Conservation (phyloP, 768 basidiomycete species). For the Leccinellum albellum region DNA sequence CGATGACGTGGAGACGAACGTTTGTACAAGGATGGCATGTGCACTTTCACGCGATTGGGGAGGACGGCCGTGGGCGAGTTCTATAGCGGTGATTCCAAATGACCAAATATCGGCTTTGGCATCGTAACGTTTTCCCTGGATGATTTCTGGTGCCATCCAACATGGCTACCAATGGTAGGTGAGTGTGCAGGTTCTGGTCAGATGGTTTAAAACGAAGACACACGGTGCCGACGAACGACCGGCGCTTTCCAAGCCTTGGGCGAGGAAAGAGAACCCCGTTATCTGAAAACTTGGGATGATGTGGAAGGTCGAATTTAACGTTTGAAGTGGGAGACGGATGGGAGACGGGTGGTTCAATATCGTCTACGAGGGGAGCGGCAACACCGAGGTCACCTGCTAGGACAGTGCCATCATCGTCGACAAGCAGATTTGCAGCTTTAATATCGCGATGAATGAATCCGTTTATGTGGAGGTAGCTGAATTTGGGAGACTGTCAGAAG, state of each 20-base stretch:
- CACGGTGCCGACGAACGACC: constrained; percentile 90
- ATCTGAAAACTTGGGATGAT: constrained; percentile 5
- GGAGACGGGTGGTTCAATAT: constrained; percentile 41
- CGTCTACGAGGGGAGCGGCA: constrained; percentile 77
- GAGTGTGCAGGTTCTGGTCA: not conserved
- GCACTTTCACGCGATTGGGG: constrained; percentile 78
- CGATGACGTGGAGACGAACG: constrained; percentile 38
- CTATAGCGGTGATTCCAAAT: constrained; percentile 92
- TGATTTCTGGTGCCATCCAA: constrained; percentile 97
- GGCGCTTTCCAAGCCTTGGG: constrained; percentile 68
- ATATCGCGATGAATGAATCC: constrained; percentile 92
- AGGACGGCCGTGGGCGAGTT: constrained; percentile 82
- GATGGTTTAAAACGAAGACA: constrained; percentile 19
- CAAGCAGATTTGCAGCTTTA: constrained; percentile 90
- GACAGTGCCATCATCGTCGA: constrained; percentile 88
- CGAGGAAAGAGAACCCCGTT: constrained; percentile 19
- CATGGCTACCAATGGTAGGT: constrained; percentile 52
- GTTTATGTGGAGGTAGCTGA: constrained; percentile 81
- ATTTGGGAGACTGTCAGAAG: constrained; percentile 5
- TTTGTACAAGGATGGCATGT: constrained; percentile 70
- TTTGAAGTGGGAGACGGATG: constrained; percentile 26
- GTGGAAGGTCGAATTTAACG: constrained; percentile 34
- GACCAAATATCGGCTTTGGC: constrained; percentile 93
- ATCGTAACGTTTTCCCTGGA: constrained; percentile 81
- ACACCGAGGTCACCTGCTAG: constrained; percentile 92